Base-by-base conservation (phyloP, 2,329 filamentous ascomycete species). In the Colletotrichum orchidophilum region DNA sequence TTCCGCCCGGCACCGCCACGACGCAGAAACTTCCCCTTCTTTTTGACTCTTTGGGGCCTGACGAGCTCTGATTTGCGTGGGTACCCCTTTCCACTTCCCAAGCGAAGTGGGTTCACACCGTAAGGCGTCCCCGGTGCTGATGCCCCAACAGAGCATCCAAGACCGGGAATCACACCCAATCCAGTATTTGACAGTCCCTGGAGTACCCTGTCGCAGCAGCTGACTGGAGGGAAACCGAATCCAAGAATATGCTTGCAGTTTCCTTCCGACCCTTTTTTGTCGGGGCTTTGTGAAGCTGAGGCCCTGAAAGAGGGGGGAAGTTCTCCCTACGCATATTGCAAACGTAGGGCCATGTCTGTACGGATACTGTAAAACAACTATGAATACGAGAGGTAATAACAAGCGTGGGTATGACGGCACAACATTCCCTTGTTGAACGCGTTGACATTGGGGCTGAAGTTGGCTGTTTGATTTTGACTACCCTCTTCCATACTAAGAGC, bases 231-330 rank as follows among this genome's bases (percentile, higher is more conserved):
- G 12, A 62, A 21, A 31, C 57, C 49, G 7, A 50, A 29, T 57
- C 65, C 35, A 35, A 57, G 42, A 57, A 31, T 58, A 68, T 68
- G 58, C 65, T 57, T 63, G 33, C 26, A 50, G 46, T 62, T 46
- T 55, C 49, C 49, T n/a, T 31, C 29, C 39, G 24, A 57, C 35
- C 62, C 64, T 62, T 67, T 55, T 26, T 46, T 24, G 35, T 42
- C 18, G 39, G 39, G 39, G 39, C 3, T 42, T 8, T 18, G 31
- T 9, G 24, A 59, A 13, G 33, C 24, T 59, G 35, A 18, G 29
- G 33, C n/a, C 18, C n/a, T 8, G 26, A 8, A 11, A 39, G 33
- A 26, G 33, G 18, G 7, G 39, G 39, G 39, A 0, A 42, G n/a
- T 18, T n/a, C 15, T 18, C 27, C 26, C 18, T 31, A 6, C 27